These are phyloP conservation scores for Melastoma malabathricum DNA, from an alignment of 345 rosid species.

Conservation along the genomic window DNA sequence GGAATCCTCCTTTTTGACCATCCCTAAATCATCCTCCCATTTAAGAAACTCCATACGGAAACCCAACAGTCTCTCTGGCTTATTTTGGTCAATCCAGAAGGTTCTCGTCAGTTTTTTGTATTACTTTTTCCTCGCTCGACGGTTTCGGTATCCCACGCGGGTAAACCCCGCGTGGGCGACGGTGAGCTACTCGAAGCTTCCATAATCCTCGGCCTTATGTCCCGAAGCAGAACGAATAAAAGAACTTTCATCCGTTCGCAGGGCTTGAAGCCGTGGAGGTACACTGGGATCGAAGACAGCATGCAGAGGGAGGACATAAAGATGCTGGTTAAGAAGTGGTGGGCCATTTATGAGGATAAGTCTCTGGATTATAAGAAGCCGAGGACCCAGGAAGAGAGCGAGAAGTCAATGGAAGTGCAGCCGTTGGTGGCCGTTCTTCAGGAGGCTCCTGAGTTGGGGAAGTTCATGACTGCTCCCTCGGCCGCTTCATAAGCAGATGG, in stretches of 20 bases:
- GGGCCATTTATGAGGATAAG: constrained; percentile 62
- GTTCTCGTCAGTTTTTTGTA: too few species aligned
- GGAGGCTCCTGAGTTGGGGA: constrained; percentile 27
- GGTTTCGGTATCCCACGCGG: too few species aligned
- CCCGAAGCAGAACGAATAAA: too few species aligned
- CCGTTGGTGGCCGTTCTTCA: constrained; percentile 34
- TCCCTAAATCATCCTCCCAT: too few species aligned
- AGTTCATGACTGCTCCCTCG: constrained; percentile 46
- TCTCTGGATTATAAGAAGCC: constrained; percentile 40
- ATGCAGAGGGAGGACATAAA: constrained; percentile 76
- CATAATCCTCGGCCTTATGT: neutral
- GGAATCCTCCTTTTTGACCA: too few species aligned
- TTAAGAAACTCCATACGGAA: too few species aligned
- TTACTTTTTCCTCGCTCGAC: too few species aligned
- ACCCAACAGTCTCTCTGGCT: too few species aligned
- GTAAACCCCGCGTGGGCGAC: too few species aligned
- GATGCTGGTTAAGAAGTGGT: constrained; percentile 62
- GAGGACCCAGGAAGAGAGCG: neutral
- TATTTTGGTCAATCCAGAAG: too few species aligned
- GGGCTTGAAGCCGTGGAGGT: constrained; percentile 98
- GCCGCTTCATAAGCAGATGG: constrained; percentile 27
- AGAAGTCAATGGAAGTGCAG: constrained; percentile 20
- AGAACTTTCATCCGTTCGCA: constrained; percentile 1
- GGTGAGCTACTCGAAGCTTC: constrained; percentile 19
- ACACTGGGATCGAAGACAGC: constrained; percentile 61